Evolutionary conservation across 495 filamentous ascomycete genomes (phyloP).

Genomic region (Pseudotulostoma volvatum): DNA sequence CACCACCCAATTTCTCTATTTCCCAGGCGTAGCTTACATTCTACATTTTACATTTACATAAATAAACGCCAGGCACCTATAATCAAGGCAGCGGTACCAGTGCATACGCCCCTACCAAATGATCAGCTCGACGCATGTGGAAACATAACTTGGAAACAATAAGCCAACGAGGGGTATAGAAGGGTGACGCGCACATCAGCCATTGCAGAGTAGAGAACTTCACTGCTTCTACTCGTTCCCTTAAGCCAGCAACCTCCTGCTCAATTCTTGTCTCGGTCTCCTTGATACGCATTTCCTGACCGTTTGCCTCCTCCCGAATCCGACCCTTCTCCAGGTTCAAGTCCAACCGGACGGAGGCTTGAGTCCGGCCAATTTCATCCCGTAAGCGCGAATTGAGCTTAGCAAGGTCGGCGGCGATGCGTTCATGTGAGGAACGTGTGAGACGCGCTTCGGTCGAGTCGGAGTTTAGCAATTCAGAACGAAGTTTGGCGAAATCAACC

Average conservation of each 20-base stretch:
- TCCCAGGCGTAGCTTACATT: too few species aligned
- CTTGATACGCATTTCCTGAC: constrained; percentile 95
- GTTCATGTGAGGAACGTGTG: constrained; percentile 80
- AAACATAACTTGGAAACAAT: constrained; percentile 1
- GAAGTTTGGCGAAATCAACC: constrained; percentile 97
- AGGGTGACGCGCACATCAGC: constrained; percentile 58
- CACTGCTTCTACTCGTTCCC: constrained; percentile 86
- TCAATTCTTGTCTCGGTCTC: constrained; percentile 98
- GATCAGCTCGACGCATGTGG: not conserved
- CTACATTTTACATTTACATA: constrained; percentile 28
- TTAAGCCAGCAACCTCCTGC: constrained; percentile 82
- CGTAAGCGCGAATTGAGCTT: constrained; percentile 77
- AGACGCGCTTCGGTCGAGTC: constrained; percentile 82
- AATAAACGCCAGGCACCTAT: constrained; percentile 93
- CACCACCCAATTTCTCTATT: too few species aligned
- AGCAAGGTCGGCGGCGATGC: constrained; percentile 81
- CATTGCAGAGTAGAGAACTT: constrained; percentile 97
- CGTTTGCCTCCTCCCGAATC: constrained; percentile 91
- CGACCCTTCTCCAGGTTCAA: constrained; percentile 93
- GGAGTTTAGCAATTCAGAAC: constrained; percentile 77
- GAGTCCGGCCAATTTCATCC: constrained; percentile 87
- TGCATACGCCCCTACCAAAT: constrained; percentile 65
- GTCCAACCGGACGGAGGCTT: constrained; percentile 80
- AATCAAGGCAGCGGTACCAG: constrained; percentile 79
- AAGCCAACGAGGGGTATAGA: not conserved